phyloP scores from a whole-genome alignment of 495 filamentous ascomycete species.

The Amorphotheca resinae region DNA sequence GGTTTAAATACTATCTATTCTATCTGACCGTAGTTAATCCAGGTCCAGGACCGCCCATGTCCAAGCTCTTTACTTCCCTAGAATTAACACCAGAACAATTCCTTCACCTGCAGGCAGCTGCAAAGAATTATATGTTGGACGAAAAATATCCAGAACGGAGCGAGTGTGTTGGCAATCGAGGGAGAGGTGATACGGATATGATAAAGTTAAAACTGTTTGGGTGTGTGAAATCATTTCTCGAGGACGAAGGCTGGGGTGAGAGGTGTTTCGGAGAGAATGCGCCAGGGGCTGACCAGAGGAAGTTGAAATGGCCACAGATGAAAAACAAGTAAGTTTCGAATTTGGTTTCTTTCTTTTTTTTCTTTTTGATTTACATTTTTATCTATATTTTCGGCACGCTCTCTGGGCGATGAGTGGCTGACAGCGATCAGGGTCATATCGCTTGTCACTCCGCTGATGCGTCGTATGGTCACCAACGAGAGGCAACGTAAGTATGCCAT shows the following conservation, averaged over 20 bases:
- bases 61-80: slow-evolving; percentile 45
- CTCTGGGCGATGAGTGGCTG: neutral
- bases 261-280: slow-evolving; percentile 41
- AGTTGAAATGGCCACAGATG: slow-evolving; percentile 43
- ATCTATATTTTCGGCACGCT: too few relatives aligned
- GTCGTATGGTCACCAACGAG: slow-evolving; percentile 55
- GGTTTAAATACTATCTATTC: slow-evolving; percentile 2
- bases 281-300: slow-evolving; percentile 19
- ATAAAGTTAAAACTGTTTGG: slow-evolving; percentile 48
- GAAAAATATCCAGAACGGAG: slow-evolving; percentile 41
- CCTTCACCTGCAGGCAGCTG: slow-evolving; percentile 44
- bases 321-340: slow-evolving; percentile 28
- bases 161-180: slow-evolving; percentile 47
- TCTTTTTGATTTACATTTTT: too few relatives aligned
- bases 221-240: slow-evolving; percentile 46
- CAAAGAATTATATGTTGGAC: slow-evolving; percentile 51
- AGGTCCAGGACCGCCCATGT: slow-evolving; percentile 38
- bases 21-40: neutral
- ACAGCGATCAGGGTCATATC: slow-evolving; percentile 33
- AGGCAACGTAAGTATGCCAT: slow-evolving; percentile 49
- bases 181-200: slow-evolving; percentile 47
- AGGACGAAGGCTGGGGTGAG: slow-evolving; percentile 41
- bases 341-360: neutral
- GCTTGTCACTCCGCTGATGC: slow-evolving; percentile 43
- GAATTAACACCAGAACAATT: slow-evolving; percentile 47